Evolutionary conservation across 345 rosid species (phyloP), one percentile per base, ranked within the genome.

Genomic region (Euphorbia tirucalli): DNA sequence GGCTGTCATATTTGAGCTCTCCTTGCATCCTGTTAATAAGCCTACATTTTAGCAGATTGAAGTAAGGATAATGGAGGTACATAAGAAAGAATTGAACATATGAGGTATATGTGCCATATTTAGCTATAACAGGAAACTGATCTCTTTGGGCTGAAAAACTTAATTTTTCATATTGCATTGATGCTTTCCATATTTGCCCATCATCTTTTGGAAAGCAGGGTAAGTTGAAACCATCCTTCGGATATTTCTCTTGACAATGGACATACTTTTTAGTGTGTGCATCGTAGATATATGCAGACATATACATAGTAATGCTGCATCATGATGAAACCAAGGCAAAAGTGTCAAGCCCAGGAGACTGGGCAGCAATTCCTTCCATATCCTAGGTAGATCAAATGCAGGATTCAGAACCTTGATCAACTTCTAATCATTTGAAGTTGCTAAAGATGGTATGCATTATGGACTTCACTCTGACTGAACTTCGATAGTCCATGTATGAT

Each of bases 151-250:
- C 69, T 63, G 54, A 11, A 18, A 24, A 59, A 37, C 52, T 21
- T 63, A 25, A 5, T 3, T 63, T 21, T 32, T 18, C 25, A n/a
- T 57, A 31, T 19, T 37, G 21, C 68, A 72, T 24, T 50, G 14
- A 11, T 22, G 48, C 64, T 55, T 15, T 68, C 62, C 35, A 24
- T 39, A 56, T 39, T 2, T 32, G 37, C 16, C 25, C 11, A 25
- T 28, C 72, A 56, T 39, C 54, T n/a, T n/a, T 71, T 31, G 8
- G 25, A 28, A 71, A 24, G 49, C 25, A 11, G 56, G 39, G 37
- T n/a, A 50, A 25, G 30, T 25, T 22, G 39, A 52, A 68, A 71
- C 49, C 28, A 57, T 66, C 32, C n/a, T 49, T 50, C 48, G 59
- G 8, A 21, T 31, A 32, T 31, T 44, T 31, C 41, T 59, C 28